Evolutionary conservation across 495 filamentous ascomycete species (phyloP).

Genomic region (Podospora appendiculata): DNA sequence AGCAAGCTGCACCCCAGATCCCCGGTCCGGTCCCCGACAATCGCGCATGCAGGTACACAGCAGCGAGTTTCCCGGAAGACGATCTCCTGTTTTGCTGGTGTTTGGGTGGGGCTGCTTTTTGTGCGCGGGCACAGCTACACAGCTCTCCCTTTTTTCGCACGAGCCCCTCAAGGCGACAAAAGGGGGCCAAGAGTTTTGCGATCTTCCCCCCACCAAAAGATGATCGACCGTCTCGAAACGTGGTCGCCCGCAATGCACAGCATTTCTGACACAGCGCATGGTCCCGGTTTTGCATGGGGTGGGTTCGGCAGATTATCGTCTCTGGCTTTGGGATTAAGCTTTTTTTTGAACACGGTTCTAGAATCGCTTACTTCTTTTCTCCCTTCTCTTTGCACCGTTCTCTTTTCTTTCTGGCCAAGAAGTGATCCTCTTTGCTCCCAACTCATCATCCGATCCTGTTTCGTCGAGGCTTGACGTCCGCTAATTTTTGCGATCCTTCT

Average conservation of each 20-base stretch:
- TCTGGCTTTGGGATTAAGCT: neutral
- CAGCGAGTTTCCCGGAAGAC: no score
- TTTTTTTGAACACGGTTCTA: neutral
- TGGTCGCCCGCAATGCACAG: no score
- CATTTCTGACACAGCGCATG: no score
- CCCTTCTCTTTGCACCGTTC: neutral
- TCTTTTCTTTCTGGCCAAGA: neutral
- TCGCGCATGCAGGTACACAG: no score
- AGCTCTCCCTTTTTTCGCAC: neutral
- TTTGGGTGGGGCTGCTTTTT: constrained; percentile 9
- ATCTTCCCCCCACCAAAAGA: no score
- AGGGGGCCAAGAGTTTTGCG: no score
- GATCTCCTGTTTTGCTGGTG: constrained; percentile 11
- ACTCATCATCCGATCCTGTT: neutral
- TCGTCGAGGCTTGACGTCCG: neutral
- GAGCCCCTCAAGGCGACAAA: neutral
- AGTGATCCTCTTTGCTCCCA: neutral
- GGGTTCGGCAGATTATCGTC: no score
- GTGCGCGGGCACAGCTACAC: neutral
- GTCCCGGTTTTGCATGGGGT: no score
- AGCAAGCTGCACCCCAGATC: no score
- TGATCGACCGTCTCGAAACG: no score
- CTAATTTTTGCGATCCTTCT: neutral
- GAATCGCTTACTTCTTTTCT: neutral
- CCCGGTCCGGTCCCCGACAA: no score